Evolutionary conservation across 805 yeast species (phyloP).

Genomic region (Kockiozyma suomiensis): DNA sequence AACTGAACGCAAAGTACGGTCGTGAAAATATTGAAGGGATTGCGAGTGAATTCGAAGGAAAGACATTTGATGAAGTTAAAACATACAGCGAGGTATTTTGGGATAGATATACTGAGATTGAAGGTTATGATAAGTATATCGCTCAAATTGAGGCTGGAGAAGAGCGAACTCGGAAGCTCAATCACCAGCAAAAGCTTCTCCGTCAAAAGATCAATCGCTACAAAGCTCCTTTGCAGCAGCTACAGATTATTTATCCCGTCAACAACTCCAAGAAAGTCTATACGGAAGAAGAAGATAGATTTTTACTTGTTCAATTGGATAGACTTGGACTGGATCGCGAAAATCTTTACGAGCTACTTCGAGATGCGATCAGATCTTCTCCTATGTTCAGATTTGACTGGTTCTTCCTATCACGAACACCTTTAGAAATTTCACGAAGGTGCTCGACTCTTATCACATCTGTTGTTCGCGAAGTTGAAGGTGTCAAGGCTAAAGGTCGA

Average conservation of each 20-base stretch:
- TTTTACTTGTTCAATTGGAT: conserved; percentile 75
- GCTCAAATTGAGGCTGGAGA: conserved; percentile 87
- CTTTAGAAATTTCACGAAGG: conserved; percentile 78
- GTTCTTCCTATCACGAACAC: conserved; percentile 77
- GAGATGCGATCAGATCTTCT: conserved; percentile 70
- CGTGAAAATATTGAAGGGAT: conserved; percentile 71
- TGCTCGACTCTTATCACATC: conserved; percentile 76
- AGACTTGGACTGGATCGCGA: conserved; percentile 78
- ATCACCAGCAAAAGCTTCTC: conserved; percentile 75
- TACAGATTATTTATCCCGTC: conserved; percentile 72
- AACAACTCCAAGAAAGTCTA: conserved; percentile 68
- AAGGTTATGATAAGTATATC: conserved; percentile 83
- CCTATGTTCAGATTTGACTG: conserved; percentile 86
- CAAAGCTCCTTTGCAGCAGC: conserved; percentile 76
- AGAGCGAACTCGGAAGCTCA: conserved; percentile 66
- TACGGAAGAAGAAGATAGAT: conserved; percentile 89
- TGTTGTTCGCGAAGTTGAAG: conserved; percentile 69
- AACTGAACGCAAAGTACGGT: conserved; percentile 75
- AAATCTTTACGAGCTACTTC: conserved; percentile 75
- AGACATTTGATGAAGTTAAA: conserved; percentile 75
- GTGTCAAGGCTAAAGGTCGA: conserved; percentile 35
- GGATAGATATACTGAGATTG: conserved; percentile 75
- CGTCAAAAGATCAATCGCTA: conserved; percentile 73
- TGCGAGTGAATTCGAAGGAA: conserved; percentile 78
- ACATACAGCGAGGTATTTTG: conserved; percentile 81